Evolutionary conservation across 345 rosid species (phyloP).

Genomic region (Moricandia arvensis): DNA sequence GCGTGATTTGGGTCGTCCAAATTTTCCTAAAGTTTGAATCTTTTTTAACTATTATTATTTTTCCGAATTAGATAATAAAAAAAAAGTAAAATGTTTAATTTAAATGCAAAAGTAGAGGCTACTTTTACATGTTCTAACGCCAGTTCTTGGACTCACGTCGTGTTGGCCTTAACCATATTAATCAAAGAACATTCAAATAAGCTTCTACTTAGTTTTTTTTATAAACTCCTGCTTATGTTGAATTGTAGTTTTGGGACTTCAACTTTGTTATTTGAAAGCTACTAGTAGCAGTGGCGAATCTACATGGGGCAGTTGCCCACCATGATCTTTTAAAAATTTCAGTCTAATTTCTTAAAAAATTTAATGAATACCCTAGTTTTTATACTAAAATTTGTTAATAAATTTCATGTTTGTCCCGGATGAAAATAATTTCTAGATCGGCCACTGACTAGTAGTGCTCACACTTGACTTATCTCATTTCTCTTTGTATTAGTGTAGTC

Average conservation of each 20-base stretch:
- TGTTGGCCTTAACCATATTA: constrained; percentile 46
- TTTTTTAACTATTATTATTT: constrained; percentile 27
- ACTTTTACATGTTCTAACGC: constrained; percentile 53
- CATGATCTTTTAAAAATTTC: no score
- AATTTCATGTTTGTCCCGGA: no score
- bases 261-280: constrained; percentile 20
- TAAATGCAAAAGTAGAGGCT: constrained; percentile 32
- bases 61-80: background rate
- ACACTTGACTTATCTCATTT: constrained; percentile 22
- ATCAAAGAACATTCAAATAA: constrained; percentile 31
- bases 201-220: constrained; percentile 17
- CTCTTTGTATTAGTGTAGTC: background rate
- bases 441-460: no score
- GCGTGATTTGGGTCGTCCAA: constrained; percentile 44
- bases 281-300: no score
- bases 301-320: no score
- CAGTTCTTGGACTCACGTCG: constrained; percentile 37
- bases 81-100: constrained; percentile 9
- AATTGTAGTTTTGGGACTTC: background rate
- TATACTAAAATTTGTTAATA: no score
- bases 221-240: constrained; percentile 8
- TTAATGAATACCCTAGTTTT: no score
- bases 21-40: constrained; percentile 50
- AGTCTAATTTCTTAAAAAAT: no score
- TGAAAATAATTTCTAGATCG: no score